phyloP scores from a whole-genome alignment of 1,139 yeast species.

The Candida pseudoviswanathii region DNA sequence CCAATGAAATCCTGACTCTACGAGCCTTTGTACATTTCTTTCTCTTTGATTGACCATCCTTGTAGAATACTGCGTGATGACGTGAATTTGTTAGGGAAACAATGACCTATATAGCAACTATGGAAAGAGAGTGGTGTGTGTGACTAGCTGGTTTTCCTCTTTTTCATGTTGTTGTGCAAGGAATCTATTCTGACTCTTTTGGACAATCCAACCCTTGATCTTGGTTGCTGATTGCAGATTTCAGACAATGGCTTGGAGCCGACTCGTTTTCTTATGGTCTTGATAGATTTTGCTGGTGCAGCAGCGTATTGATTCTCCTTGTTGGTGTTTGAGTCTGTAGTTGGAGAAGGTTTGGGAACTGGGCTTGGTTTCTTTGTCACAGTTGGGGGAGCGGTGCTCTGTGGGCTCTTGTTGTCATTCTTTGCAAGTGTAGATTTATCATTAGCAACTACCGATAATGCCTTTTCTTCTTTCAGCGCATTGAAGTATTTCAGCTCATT shows the following conservation, averaged over 20 bases:
- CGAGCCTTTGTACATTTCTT: conserved; percentile 29
- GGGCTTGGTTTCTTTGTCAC: background rate
- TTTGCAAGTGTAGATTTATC: background rate
- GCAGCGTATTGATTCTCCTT: conserved; percentile 3
- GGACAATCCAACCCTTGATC: conserved; percentile 35
- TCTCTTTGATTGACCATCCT: background rate
- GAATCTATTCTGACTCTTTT: conserved; percentile 31
- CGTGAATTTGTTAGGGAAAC: background rate
- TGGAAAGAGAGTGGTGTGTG: background rate
- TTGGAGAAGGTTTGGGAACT: background rate
- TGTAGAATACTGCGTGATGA: background rate
- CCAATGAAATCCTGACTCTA: conserved; percentile 29
- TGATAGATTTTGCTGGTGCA: background rate
- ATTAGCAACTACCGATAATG: background rate
- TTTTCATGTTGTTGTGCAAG: conserved; percentile 27
- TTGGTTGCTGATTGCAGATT: conserved; percentile 15
- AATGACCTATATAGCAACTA: background rate
- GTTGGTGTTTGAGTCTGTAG: background rate
- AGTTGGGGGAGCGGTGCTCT: background rate
- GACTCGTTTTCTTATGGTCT: conserved; percentile 9
- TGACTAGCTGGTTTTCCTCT: background rate
- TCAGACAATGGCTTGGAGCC: conserved; percentile 18
- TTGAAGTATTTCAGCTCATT: background rate
- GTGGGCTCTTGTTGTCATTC: background rate
- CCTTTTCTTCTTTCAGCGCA: background rate